phyloP scores from a whole-genome alignment of 768 basidiomycete genomes.

The Boletus eberwhitei region DNA sequence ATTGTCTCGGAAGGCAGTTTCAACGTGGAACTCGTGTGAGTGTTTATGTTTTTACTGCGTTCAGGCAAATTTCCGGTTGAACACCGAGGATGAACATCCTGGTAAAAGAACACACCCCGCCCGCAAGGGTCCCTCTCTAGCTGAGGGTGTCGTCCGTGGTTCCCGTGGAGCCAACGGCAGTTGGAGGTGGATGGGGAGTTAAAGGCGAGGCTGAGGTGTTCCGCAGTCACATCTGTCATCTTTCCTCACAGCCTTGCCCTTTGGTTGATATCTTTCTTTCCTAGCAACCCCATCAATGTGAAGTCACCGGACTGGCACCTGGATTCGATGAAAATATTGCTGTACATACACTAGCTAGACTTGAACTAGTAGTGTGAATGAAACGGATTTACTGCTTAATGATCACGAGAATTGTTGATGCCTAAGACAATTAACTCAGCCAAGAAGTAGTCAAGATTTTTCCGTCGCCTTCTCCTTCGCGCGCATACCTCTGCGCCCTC shows the following conservation, averaged over 20 bases:
- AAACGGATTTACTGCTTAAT: neutral
- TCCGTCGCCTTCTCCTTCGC: constrained; percentile 7
- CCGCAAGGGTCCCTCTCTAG: constrained; percentile 34
- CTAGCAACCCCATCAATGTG: constrained; percentile 1
- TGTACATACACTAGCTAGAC: neutral
- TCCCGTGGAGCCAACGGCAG: constrained; percentile 34
- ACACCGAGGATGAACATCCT: constrained; percentile 77
- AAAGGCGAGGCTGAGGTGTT: constrained; percentile 87
- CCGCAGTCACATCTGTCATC: neutral
- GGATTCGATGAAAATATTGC: neutral
- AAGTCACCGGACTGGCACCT: neutral
- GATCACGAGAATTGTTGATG: neutral
- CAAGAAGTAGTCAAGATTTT: constrained; percentile 8
- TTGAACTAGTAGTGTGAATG: neutral
- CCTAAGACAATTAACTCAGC: neutral
- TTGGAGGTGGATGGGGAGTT: constrained; percentile 71
- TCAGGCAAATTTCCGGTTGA: constrained; percentile 14
- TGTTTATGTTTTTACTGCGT: constrained; percentile 12
- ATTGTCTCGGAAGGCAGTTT: neutral
- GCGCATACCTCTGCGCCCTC: constrained; percentile 1
- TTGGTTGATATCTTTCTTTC: constrained; percentile 1
- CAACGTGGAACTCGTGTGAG: constrained; percentile 21
- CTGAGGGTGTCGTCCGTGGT: constrained; percentile 29
- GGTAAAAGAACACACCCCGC: constrained; percentile 84
- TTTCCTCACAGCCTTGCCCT: neutral